Conservation (phyloP, 495 filamentous ascomycete genomes). For the Tricharina praecox region DNA sequence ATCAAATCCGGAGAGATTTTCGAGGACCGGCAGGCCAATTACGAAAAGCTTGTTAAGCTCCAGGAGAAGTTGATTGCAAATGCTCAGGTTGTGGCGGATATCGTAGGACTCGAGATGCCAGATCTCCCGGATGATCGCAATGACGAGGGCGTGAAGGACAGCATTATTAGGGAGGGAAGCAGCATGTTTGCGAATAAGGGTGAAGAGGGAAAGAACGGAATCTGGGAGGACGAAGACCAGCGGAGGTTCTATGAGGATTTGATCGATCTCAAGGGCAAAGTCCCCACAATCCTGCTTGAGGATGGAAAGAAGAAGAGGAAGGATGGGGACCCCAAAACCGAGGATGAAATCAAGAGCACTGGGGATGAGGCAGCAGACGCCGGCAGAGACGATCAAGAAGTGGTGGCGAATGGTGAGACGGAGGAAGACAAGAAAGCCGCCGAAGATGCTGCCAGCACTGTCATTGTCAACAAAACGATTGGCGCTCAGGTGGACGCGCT, state of each 20-base stretch:
- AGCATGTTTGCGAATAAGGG: conserved; percentile 90
- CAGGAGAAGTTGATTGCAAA: conserved; percentile 83
- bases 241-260: conserved; percentile 95
- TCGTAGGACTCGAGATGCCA: conserved; percentile 84
- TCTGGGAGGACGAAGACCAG: conserved; percentile 98
- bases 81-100: conserved; percentile 79
- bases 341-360: conserved; percentile 26
- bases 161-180: conserved; percentile 34
- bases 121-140: conserved; percentile 71
- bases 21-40: conserved; percentile 89
- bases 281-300: conserved; percentile 81
- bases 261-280: conserved; percentile 85
- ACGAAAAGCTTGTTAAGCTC: conserved; percentile 78
- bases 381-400: conserved; percentile 37
- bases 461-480: conserved; percentile 92
- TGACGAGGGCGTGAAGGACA: conserved; percentile 40
- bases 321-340: conserved; percentile 32
- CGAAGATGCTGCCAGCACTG: conserved; percentile 62
- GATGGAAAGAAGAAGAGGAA: conserved; percentile 89
- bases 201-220: conserved; percentile 77
- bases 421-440: conserved; percentile 35
- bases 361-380: conserved; percentile 43
- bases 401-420: conserved; percentile 2
- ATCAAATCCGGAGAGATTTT: conserved; percentile 98
- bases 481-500: conserved; percentile 92